Evolutionary conservation across 441 rosid genomes (phyloP), one percentile per base, ranked within the genome.

Genomic region (Mallotus japonicus): DNA sequence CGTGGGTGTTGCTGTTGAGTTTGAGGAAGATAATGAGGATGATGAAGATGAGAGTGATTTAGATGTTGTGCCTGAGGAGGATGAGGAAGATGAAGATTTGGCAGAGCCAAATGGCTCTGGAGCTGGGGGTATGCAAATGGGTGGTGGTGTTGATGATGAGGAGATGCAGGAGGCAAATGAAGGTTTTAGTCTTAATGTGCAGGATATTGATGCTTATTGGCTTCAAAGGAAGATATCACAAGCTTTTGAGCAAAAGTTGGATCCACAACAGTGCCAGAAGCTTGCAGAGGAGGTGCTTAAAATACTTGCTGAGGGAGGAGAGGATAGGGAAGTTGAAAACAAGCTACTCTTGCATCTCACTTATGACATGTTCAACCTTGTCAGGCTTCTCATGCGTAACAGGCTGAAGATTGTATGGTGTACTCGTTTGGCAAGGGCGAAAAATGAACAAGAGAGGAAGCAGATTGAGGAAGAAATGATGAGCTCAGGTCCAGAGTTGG

Each of bases 131-230:
- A 92, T 91, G 97, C 98, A 91, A 73, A 92, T 92, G 95, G 99
- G 88, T 53, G 89, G 87, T 42, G 32, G 32, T 3, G 89, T 88
- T 40, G 92, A 91, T 79, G 99, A 92, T 73, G 95, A 88, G 73
- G 98, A 92, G 46, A 77, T 75, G 77, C 83, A 73, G 67, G 93
- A 88, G 73, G 92, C 85, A 1, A 81, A 86, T 63, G 97, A 89
- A 79, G 97, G 93, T n/a, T 77, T 79, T 73, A 78, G 78, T 79
- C 84, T 92, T 71, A 91, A 91, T 83, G 97, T 91, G 66, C 98
- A 89, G 86, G 98, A 92, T 55, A 89, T 95, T 76, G 99, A 90
- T 85, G 96, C 99, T 46, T 88, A 95, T 79, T 92, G 99, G 96
- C 97, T 95, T 59, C 96, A 95, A 80, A 87, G 97, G 78, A 91